Conservation (phyloP, 208 protist species). For the Leishmania turanica region DNA sequence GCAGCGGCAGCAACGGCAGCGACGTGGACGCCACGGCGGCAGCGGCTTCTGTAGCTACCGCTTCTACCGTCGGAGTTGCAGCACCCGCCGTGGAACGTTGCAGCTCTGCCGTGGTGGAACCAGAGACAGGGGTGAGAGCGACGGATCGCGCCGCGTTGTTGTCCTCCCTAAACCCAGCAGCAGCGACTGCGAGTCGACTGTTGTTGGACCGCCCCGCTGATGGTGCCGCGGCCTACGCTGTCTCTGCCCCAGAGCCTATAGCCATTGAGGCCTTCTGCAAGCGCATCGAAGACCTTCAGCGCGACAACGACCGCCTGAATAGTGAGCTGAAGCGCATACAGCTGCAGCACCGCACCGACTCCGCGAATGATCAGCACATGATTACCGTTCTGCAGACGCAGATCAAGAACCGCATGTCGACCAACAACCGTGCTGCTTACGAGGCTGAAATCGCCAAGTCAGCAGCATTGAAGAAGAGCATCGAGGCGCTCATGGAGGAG, state of each 20-base stretch:
- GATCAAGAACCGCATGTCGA: slow-evolving; percentile 39
- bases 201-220: background rate
- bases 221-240: background rate
- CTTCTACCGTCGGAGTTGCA: background rate
- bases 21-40: background rate
- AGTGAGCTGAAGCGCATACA: slow-evolving; percentile 50
- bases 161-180: background rate
- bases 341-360: slow-evolving; percentile 28
- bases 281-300: slow-evolving; percentile 44
- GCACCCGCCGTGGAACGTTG: background rate
- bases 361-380: slow-evolving; percentile 43
- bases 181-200: background rate
- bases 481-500: slow-evolving; percentile 37
- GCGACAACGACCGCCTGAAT: slow-evolving; percentile 44
- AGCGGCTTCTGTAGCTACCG: background rate
- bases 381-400: slow-evolving; percentile 46
- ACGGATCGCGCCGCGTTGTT: background rate
- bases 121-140: slow-evolving; percentile 1
- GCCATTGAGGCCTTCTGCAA: slow-evolving; percentile 23
- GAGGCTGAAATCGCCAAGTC: slow-evolving; percentile 42
- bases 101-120: background rate
- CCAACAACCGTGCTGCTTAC: slow-evolving; percentile 34
- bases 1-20: background rate
- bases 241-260: slow-evolving; percentile 11
- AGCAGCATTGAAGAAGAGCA: slow-evolving; percentile 39